These are phyloP conservation scores for Trametes gibbosa DNA, from an alignment of 768 basidiomycete genomes.

Conservation along the genomic window DNA sequence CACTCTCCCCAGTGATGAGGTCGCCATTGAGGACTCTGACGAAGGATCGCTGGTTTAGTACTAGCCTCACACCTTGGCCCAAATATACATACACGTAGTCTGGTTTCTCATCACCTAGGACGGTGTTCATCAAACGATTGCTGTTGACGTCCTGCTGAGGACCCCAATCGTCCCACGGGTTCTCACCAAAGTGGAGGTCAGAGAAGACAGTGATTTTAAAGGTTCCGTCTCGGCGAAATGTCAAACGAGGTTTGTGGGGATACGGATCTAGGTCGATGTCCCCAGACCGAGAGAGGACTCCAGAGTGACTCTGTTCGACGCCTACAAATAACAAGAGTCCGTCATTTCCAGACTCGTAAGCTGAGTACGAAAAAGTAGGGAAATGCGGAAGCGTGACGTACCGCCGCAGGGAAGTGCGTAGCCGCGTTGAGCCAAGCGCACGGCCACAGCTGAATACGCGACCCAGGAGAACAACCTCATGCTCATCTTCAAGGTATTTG, in stretches of 20 bases:
- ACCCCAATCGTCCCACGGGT: constrained; percentile 68
- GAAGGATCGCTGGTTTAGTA: not conserved
- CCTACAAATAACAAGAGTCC: not conserved
- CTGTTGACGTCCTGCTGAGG: constrained; percentile 67
- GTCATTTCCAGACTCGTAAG: no score
- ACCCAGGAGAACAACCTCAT: no score
- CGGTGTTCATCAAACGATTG: constrained; percentile 50
- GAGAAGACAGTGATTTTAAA: constrained; percentile 76
- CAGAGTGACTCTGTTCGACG: not conserved
- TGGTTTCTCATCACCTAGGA: constrained; percentile 57
- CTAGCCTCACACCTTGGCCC: not conserved
- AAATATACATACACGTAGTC: constrained; percentile 52
- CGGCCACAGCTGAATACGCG: no score
- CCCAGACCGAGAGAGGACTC: no score
- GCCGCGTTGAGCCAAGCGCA: no score
- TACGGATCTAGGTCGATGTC: constrained; percentile 38
- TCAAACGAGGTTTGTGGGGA: constrained; percentile 46
- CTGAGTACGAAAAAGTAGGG: no score
- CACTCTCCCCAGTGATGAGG: constrained; percentile 70
- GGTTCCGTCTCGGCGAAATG: constrained; percentile 54
- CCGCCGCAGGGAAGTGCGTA: no score
- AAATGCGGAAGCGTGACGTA: no score
- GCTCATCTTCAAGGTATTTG: no score
- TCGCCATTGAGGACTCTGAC: constrained; percentile 69
- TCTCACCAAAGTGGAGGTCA: constrained; percentile 75